Evolutionary conservation across 805 yeast species (phyloP), one percentile per base, ranked within the genome.

Genomic region (Metschnikowia bowlesiae): DNA sequence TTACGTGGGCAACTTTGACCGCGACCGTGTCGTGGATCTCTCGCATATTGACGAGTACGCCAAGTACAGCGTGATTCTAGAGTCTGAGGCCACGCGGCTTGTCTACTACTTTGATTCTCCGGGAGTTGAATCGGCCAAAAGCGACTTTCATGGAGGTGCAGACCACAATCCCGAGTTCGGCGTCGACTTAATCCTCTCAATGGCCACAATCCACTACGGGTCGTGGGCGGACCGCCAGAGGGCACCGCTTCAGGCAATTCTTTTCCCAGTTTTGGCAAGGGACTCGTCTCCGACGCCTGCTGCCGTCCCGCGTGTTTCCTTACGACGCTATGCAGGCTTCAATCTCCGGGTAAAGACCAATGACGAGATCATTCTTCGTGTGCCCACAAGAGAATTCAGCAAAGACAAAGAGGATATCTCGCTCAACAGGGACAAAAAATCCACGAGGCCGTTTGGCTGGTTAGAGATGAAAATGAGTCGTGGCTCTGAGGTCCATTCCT

Each of bases 141-240:
- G 26, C 16, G 42, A 37, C 32, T 22, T 38, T 22, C 45, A 38
- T 35, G 50, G 46, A 7, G 38, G 47, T 11, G 29, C 40, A 13
- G 0, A 44, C 61, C 18, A 37, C 11, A 37, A 32, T 10, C 77
- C 77, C 0, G 67, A 66, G 39, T 67, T 63, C 62, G 91, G 91
- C 0, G 57, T 85, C 7, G 85, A 85, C 47, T 46, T 91, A 8
- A 73, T 73, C 11, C 55, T 89, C 2, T 73, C 78, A 1, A 77
- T 79, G 48, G 82, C 89, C 0, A 83, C 87, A 0, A 68, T 89
- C 1, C 85, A 85, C 57, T 91, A 89, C 62, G 99, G 99, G 0
- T 96, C 99, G 0, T 92, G 97, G 97, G 87, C 97, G 0, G 96
- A 94, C 52, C 81, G 92, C 35, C 96, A 94, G 64, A 65, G 96